Conservation (phyloP, 257 asterid species). For the Lycium ferocissimum region DNA sequence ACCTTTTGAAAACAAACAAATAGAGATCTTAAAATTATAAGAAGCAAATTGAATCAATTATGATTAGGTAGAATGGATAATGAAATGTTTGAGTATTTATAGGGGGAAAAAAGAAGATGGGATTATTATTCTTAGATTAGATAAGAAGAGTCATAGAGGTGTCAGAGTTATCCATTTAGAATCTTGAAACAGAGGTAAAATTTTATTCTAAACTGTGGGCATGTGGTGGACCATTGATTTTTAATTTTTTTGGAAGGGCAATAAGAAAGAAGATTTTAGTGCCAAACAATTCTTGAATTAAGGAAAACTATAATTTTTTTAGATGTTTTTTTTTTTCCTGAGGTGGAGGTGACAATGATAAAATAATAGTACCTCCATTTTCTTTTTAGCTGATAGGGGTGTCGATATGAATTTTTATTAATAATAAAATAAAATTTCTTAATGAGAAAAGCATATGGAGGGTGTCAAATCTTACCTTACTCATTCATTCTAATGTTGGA, state of each 20-base stretch:
- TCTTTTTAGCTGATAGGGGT: too few relatives aligned
- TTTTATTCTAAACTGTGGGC: background rate
- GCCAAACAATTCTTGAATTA: background rate
- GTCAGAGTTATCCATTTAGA: constrained; percentile 17
- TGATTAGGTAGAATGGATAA: background rate
- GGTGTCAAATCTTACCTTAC: too few relatives aligned
- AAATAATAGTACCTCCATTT: too few relatives aligned
- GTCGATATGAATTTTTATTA: too few relatives aligned
- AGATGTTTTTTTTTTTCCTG: background rate
- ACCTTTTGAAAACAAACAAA: background rate
- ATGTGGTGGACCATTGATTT: background rate
- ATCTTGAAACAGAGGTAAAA: background rate
- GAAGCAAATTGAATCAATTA: background rate
- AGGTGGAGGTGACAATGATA: background rate
- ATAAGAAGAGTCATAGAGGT: background rate
- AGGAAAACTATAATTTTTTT: background rate
- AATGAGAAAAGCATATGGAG: too few relatives aligned
- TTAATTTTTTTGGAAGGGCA: background rate
- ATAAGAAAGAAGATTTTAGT: background rate
- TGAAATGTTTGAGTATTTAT: constrained; percentile 18
- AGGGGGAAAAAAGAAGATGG: background rate
- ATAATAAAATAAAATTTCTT: too few relatives aligned
- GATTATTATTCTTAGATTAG: background rate
- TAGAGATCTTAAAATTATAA: too few relatives aligned
- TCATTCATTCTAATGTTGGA: too few relatives aligned